A percentile compares a stretch with the other conserved stretches of the same genome.
Conservation (phyloP, 2,329 filamentous ascomycete species). For the Fusarium scirpi region DNA sequence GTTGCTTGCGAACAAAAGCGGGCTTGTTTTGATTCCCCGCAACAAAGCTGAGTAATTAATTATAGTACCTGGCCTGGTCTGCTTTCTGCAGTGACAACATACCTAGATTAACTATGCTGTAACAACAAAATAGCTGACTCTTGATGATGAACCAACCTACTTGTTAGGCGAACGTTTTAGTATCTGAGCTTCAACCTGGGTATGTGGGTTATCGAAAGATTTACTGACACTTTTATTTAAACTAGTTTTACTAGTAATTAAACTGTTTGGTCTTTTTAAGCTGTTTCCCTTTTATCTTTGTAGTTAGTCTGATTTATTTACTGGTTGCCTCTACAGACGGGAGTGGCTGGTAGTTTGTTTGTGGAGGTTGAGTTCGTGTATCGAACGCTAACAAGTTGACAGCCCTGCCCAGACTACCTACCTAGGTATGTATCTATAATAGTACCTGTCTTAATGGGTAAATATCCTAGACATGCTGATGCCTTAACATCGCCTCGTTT, state of each 20-base stretch:
- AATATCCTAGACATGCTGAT: background rate
- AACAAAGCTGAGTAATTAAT: background rate
- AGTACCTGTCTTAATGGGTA: background rate
- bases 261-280: background rate
- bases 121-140: background rate
- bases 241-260: background rate
- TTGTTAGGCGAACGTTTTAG: conserved; percentile 15
- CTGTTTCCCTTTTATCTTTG: conserved; percentile 1
- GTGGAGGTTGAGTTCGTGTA: conserved; percentile 30
- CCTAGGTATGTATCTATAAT: background rate
- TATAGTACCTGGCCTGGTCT: background rate
- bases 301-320: background rate
- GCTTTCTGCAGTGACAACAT: background rate
- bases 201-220: conserved; percentile 31
- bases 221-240: conserved; percentile 11
- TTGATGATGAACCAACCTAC: conserved; percentile 1
- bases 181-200: conserved; percentile 13
- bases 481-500: background rate
- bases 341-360: conserved; percentile 33
- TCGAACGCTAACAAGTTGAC: conserved; percentile 22
- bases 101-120: background rate
- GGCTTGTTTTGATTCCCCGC: conserved; percentile 14
- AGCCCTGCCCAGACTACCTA: background rate
- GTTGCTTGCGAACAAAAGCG: conserved; percentile 38
- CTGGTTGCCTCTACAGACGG: conserved; percentile 3